Percentiles rank a stretch among this genome's conserved stretches.
phyloP scores from a whole-genome alignment of 2,329 filamentous ascomycete species.

The Rasamsonia emersonii region DNA sequence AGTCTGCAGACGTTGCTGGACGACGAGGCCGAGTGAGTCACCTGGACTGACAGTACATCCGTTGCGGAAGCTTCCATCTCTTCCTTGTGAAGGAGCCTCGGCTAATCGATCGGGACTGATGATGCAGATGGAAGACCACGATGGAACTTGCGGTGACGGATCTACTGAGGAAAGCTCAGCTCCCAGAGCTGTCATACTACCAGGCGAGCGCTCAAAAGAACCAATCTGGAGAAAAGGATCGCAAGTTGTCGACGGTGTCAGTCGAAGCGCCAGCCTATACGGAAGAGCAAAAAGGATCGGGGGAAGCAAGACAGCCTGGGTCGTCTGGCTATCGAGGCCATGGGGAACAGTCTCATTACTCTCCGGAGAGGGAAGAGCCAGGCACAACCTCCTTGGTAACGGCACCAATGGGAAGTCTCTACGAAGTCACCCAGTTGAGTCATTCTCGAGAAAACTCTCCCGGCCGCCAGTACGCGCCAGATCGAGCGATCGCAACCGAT shows the following conservation, averaged over 20 bases:
- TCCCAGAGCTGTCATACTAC: conserved; percentile 31
- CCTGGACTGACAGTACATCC: neutral
- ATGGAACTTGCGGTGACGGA: conserved; percentile 32
- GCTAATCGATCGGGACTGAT: conserved; percentile 13
- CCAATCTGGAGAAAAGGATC: conserved; percentile 20
- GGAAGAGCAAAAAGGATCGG: conserved; percentile 13
- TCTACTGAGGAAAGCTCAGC: conserved; percentile 26
- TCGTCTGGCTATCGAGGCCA: conserved; percentile 16
- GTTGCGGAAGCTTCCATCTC: no score
- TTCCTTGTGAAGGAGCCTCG: conserved; percentile 26
- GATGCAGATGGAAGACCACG: conserved; percentile 29
- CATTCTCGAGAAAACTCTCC: conserved; percentile 27
- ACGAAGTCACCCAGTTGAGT: conserved; percentile 40
- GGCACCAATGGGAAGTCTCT: conserved; percentile 41
- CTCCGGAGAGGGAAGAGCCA: conserved; percentile 29
- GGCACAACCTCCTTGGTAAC: conserved; percentile 29
- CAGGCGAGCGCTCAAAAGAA: conserved; percentile 19
- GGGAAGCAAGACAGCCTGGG: conserved; percentile 11
- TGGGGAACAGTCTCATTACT: conserved; percentile 23
- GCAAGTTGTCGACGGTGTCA: conserved; percentile 26
- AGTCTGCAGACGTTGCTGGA: conserved; percentile 42
- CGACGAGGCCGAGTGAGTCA: conserved; percentile 38
- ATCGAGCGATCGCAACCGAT: conserved; percentile 34
- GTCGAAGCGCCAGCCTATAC: conserved; percentile 16
- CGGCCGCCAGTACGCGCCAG: conserved; percentile 21